Conservation (phyloP, 331 rosid genomes). For the Quercus phellos region DNA sequence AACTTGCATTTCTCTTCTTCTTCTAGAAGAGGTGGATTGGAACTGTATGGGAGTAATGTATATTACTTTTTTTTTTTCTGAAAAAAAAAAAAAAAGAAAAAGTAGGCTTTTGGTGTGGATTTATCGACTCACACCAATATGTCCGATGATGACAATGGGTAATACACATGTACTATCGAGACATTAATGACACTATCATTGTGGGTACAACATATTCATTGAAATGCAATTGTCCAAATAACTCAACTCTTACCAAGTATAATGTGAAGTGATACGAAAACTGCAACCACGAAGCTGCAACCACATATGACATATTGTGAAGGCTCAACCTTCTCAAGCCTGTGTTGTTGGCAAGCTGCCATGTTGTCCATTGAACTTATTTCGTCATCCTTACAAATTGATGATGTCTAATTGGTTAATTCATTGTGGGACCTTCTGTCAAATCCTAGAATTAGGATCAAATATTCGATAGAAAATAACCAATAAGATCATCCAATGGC, state of each 20-base stretch:
- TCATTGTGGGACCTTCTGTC: neutral
- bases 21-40: too few relatives aligned
- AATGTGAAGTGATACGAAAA: too few relatives aligned
- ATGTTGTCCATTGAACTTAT: neutral
- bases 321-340: neutral
- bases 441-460: neutral
- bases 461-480: neutral
- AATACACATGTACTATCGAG: fast-evolving
- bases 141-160: fast-evolving
- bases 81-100: too few relatives aligned
- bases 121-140: fast-evolving
- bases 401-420: neutral
- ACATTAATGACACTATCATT: too few relatives aligned
- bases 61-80: too few relatives aligned
- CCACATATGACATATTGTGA: too few relatives aligned
- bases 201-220: fast-evolving
- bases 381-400: neutral
- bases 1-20: too few relatives aligned
- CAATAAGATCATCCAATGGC: neutral
- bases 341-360: neutral
- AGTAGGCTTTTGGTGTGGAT: fast-evolving
- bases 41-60: too few relatives aligned
- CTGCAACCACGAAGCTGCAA: too few relatives aligned
- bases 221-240: fast-evolving
- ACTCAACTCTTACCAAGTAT: too few relatives aligned